These are phyloP conservation scores for Raphanus hybrid DNA, from an alignment of 441 rosid species.

Conservation along the genomic window DNA sequence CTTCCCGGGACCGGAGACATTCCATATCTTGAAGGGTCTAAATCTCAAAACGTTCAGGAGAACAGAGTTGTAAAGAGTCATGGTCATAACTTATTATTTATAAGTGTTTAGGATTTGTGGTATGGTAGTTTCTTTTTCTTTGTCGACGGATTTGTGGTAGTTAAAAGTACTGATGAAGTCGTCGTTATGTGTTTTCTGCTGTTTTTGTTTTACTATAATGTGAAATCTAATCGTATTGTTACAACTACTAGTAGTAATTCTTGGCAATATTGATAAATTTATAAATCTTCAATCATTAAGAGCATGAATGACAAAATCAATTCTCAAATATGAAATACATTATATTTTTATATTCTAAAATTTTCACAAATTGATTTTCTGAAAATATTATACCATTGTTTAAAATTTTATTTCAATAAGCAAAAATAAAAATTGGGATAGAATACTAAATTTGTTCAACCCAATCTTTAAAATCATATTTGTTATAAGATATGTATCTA, in stretches of 20 bases:
- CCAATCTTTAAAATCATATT: no score
- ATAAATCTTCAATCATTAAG: no score
- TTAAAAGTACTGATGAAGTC: constrained; percentile 25
- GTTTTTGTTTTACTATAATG: neutral
- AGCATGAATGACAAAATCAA: no score
- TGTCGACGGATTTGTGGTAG: constrained; percentile 23
- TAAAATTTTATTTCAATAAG: no score
- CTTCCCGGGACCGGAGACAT: constrained; percentile 76
- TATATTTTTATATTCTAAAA: no score
- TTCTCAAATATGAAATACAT: no score
- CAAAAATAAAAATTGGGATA: no score
- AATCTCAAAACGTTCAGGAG: neutral
- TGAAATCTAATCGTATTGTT: constrained; percentile 21
- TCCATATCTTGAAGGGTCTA: constrained; percentile 63
- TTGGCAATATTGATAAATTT: neutral
- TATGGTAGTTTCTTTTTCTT: neutral
- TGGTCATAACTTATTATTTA: constrained; percentile 1
- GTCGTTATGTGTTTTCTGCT: neutral
- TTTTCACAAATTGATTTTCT: no score
- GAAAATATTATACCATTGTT: no score
- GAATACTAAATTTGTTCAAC: no score
- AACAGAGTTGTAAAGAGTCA: constrained; percentile 36
- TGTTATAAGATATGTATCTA: no score
- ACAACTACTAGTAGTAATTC: neutral
- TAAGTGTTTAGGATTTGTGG: constrained; percentile 24